Evolutionary conservation across 2,329 filamentous ascomycete species (phyloP).

Genomic region (Fusarium devonianum): DNA sequence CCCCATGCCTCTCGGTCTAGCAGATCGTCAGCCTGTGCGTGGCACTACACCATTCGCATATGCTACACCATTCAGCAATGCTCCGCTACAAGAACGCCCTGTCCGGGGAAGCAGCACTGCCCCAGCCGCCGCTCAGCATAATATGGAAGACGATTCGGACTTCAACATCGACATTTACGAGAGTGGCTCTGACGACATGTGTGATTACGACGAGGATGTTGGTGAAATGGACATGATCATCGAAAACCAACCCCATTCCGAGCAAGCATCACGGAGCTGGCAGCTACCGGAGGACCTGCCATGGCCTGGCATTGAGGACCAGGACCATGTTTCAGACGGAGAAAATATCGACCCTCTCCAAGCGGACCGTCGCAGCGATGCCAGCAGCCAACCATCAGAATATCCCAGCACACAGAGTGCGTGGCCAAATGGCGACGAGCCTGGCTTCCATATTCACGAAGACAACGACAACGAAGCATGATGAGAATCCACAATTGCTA

Average conservation of each 20-base stretch:
- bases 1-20: slow-evolving; percentile 48
- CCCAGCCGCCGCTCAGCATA: slow-evolving; percentile 42
- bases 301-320: slow-evolving; percentile 64
- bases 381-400: slow-evolving; percentile 62
- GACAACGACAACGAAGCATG: slow-evolving; percentile 42
- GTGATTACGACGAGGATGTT: slow-evolving; percentile 39
- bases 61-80: slow-evolving; percentile 76
- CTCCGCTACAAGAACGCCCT: slow-evolving; percentile 54
- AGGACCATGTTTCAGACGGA: slow-evolving; percentile 53
- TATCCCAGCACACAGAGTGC: slow-evolving; percentile 61
- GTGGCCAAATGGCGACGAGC: slow-evolving; percentile 46
- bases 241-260: slow-evolving; percentile 32
- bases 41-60: slow-evolving; percentile 71
- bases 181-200: slow-evolving; percentile 46
- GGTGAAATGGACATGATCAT: slow-evolving; percentile 41
- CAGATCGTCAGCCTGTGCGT: slow-evolving; percentile 48
- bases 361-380: slow-evolving; percentile 45
- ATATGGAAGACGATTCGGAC: slow-evolving; percentile 48
- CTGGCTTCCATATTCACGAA: slow-evolving; percentile 52
- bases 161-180: slow-evolving; percentile 49
- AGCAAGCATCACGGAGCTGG: slow-evolving; percentile 40
- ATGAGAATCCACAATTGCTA: too few species aligned
- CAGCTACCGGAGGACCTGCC: slow-evolving; percentile 61
- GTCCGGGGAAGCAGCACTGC: slow-evolving; percentile 42
- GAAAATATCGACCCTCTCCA: slow-evolving; percentile 59